phyloP scores from a whole-genome alignment of 805 yeast species.

The Torulaspora quercuum region DNA sequence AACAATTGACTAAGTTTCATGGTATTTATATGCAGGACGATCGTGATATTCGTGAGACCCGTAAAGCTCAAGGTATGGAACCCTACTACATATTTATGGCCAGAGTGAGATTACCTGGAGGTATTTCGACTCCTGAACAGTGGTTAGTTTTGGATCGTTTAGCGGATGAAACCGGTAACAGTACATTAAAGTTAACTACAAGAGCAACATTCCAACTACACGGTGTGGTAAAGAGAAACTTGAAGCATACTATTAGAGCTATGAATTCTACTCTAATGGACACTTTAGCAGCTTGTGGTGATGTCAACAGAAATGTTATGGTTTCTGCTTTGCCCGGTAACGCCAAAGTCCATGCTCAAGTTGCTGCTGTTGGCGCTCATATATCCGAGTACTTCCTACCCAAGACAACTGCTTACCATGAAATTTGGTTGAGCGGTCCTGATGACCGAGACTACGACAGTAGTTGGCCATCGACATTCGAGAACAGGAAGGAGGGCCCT shows the following conservation, averaged over 20 bases:
- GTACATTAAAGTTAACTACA: constrained; percentile 89
- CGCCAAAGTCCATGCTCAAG: constrained; percentile 74
- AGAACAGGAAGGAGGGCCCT: constrained; percentile 68
- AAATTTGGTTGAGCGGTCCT: constrained; percentile 89
- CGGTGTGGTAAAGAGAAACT: constrained; percentile 85
- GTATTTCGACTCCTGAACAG: constrained; percentile 80
- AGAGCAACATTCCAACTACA: constrained; percentile 97
- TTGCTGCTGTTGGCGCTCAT: constrained; percentile 55
- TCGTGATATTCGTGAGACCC: constrained; percentile 89
- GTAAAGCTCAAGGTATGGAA: constrained; percentile 88
- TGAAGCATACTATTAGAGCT: constrained; percentile 88
- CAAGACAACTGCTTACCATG: constrained; percentile 91
- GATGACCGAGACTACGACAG: constrained; percentile 65
- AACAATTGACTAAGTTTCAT: constrained; percentile 93
- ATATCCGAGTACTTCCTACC: constrained; percentile 86
- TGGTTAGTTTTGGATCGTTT: constrained; percentile 84
- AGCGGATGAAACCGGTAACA: constrained; percentile 81
- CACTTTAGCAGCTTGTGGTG: constrained; percentile 97
- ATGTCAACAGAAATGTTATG: constrained; percentile 95
- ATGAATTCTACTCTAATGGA: constrained; percentile 89
- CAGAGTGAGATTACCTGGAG: constrained; percentile 92
- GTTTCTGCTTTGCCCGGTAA: constrained; percentile 84
- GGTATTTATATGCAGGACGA: constrained; percentile 99
- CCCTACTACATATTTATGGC: constrained; percentile 98
- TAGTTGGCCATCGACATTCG: constrained; percentile 63